A percentile compares a stretch with the other conserved stretches of the same genome.
Conservation (phyloP, 2,329 filamentous ascomycete genomes). For the Xylariales sp. region DNA sequence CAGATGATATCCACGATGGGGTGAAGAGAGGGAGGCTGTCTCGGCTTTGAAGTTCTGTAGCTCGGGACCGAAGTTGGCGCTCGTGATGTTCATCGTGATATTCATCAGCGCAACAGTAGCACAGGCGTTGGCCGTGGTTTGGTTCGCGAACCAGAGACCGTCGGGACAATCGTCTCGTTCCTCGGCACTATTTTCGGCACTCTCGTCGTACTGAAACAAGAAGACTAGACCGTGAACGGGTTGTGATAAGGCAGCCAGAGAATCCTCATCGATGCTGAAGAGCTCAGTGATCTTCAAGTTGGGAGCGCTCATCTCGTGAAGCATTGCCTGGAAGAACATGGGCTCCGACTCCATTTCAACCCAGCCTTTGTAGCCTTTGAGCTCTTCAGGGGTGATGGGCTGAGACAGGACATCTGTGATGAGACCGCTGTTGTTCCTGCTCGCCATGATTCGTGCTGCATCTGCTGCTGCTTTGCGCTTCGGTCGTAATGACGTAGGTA, state of each 20-base stretch:
- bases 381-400: slow-evolving; percentile 46
- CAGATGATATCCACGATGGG: slow-evolving; percentile 71
- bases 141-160: slow-evolving; percentile 89
- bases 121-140: slow-evolving; percentile 82
- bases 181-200: slow-evolving; percentile 48
- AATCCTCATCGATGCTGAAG: slow-evolving; percentile 64
- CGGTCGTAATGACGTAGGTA: slow-evolving; percentile 22
- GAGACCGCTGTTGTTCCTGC: slow-evolving; percentile 30
- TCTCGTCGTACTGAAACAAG: slow-evolving; percentile 65
- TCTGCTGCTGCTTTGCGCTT: slow-evolving; percentile 40
- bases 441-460: slow-evolving; percentile 24
- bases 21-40: slow-evolving; percentile 63
- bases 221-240: slow-evolving; percentile 86
- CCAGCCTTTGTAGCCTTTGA: slow-evolving; percentile 65
- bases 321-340: slow-evolving; percentile 80
- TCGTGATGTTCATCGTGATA: slow-evolving; percentile 79
- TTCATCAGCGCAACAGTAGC: slow-evolving; percentile 91
- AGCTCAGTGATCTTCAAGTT: slow-evolving; percentile 74
- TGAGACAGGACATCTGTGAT: slow-evolving; percentile 41
- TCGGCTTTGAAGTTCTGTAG: slow-evolving; percentile 68
- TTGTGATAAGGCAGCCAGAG: slow-evolving; percentile 60
- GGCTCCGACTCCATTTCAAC: slow-evolving; percentile 88
- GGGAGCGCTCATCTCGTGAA: slow-evolving; percentile 71
- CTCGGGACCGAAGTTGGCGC: slow-evolving; percentile 63
- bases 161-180: slow-evolving; percentile 50